Evolutionary conservation across 163 green algal species (phyloP).

Genomic region (Chlorella variabilis): DNA sequence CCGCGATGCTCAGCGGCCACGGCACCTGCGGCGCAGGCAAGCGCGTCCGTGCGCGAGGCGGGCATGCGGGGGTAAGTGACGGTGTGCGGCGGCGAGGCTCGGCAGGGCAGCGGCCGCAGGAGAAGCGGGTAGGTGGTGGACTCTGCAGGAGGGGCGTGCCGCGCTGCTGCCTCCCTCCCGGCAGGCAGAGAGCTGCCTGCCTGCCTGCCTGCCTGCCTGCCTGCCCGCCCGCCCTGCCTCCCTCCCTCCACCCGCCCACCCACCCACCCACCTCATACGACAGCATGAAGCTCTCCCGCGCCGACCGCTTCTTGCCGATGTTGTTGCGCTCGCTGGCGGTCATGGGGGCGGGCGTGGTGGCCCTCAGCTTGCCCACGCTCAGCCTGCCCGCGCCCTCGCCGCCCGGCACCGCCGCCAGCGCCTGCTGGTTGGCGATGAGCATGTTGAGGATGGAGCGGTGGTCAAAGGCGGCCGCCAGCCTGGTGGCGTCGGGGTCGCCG

Average conservation of each 20-base stretch:
- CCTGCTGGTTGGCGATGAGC: constrained; percentile 44
- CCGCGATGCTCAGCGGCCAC: constrained; percentile 82
- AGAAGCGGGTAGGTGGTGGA: too few relatives aligned
- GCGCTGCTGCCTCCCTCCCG: too few relatives aligned
- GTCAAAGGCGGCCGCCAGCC: constrained; percentile 67
- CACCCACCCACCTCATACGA: constrained; percentile 45
- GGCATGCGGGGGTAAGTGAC: too few relatives aligned
- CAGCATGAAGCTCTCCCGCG: constrained; percentile 56
- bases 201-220: too few relatives aligned
- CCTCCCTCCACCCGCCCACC: background rate
- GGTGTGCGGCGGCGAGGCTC: too few relatives aligned
- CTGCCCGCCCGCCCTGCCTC: too few relatives aligned
- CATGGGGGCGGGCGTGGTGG: constrained; percentile 37
- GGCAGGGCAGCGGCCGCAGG: too few relatives aligned
- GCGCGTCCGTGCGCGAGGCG: too few relatives aligned
- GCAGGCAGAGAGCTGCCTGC: too few relatives aligned
- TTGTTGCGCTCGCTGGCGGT: constrained; percentile 38
- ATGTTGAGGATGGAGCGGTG: constrained; percentile 66
- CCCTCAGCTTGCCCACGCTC: constrained; percentile 21
- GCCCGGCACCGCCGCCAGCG: constrained; percentile 15
- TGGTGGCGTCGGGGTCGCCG: constrained; percentile 37
- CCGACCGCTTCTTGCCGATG: constrained; percentile 24
- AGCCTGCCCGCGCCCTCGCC: constrained; percentile 8
- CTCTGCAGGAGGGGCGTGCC: too few relatives aligned
- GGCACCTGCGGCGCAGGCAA: constrained; percentile 35